phyloP scores from a whole-genome alignment of 352 stramenopile species.

The Phytopythium aichiense region DNA sequence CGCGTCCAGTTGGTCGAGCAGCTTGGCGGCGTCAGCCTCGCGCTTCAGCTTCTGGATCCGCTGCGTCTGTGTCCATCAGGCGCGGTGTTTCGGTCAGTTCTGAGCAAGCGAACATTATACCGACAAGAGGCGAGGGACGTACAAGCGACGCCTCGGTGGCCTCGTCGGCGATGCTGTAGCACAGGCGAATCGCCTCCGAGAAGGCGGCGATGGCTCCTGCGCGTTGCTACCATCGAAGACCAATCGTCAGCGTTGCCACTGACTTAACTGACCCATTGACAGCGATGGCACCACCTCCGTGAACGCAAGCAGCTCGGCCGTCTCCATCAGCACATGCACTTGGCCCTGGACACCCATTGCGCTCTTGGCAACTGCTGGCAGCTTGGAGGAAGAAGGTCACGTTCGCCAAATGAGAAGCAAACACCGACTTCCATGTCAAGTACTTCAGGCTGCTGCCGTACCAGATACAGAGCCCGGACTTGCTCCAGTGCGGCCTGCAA shows the following conservation, averaged over 20 bases:
- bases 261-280: neutral
- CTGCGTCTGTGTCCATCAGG: conserved; percentile 22
- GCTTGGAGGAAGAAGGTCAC: conserved; percentile 10
- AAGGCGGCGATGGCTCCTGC: conserved; percentile 26
- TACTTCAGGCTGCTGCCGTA: neutral
- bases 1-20: conserved; percentile 19
- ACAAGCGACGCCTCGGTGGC: conserved; percentile 40
- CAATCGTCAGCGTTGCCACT: neutral
- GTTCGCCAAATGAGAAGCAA: neutral
- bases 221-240: conserved; percentile 16
- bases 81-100: neutral
- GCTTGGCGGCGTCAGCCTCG: conserved; percentile 21
- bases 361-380: conserved; percentile 23
- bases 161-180: conserved; percentile 41
- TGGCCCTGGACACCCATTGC: conserved; percentile 30
- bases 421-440: neutral
- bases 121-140: neutral
- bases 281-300: conserved; percentile 16
- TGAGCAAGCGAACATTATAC: neutral
- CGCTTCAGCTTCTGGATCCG: conserved; percentile 37
- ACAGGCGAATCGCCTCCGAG: conserved; percentile 40
- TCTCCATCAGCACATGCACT: conserved; percentile 43
- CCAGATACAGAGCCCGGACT: conserved; percentile 34
- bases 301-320: conserved; percentile 30
- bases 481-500: conserved; percentile 21